These are phyloP conservation scores for Colletotrichum brevisporum DNA, from an alignment of 2,329 filamentous ascomycete genomes.

Conservation along the genomic window DNA sequence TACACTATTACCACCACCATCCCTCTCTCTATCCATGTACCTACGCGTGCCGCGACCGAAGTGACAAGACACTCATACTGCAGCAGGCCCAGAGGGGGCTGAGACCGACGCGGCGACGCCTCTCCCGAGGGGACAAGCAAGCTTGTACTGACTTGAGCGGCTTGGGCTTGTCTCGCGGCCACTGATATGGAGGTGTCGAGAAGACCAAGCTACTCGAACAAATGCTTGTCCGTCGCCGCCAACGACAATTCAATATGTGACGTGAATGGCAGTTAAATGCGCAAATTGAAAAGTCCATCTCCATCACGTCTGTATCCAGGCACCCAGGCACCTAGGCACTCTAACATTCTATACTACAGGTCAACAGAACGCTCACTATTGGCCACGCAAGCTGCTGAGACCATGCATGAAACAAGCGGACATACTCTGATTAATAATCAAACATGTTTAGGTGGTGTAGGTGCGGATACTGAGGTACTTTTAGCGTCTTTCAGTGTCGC, in stretches of 20 bases:
- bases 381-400: not conserved
- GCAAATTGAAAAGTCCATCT: no score
- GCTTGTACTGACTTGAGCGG: not conserved
- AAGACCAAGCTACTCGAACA: not conserved
- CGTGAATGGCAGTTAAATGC: no score
- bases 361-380: not conserved
- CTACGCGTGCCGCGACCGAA: not conserved
- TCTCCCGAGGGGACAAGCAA: not conserved
- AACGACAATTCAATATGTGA: not conserved
- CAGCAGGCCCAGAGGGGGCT: not conserved
- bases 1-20: no score
- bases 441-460: not conserved
- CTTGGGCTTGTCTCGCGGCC: not conserved
- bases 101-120: not conserved
- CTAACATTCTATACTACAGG: no score
- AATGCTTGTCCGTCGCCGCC: not conserved
- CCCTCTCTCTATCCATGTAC: no score
- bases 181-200: not conserved
- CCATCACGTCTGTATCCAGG: no score
- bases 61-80: not conserved
- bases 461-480: no score
- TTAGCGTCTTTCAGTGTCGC: no score
- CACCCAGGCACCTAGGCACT: no score
- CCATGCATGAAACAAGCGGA: constrained; percentile 10
- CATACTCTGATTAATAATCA: constrained; percentile 8